Evolutionary conservation across 164 flowering plant species (phyloP), one percentile per base, ranked within the genome.

Genomic region (Magnolia kwangsiensis): DNA sequence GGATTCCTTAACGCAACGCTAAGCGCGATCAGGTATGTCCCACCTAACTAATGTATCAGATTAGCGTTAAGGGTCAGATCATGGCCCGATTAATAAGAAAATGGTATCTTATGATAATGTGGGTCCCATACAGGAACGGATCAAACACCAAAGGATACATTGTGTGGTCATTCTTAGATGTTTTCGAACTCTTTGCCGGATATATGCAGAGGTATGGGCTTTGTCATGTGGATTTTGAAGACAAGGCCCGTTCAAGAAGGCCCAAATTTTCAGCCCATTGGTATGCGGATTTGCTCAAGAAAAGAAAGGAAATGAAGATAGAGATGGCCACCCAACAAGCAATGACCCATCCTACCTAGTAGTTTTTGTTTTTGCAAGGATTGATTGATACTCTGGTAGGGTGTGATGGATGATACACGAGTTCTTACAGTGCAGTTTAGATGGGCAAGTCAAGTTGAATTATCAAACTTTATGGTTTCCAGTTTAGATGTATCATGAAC

Each of bases 81-180:
- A 16, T 29, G 24, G 13, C 29, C 10, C 8, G 19, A 14, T 70
- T 49, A n/a, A 70, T 8, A 1, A 21, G 7, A 49, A 37, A 37
- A 49, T 70, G 8, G 2, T 19, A 49, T 18, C 13, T 8, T 5
- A 16, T 18, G 18, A 27, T 3, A 16, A 6, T 31, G 18, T n/a
- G 23, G 20, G 69, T 50, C 51, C 10, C 59, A 1, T 80, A 51
- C 29, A 87, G 90, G 80, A 82, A 85, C 71, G 89, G 90, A 74
- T 82, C 89, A 50, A 84, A 87, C 51, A 21, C 81, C 7, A 87
- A 76, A 79, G 89, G 87, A 14, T 88, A 85, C 75, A 80, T 87
- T 55, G n/a, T 66, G 27, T 88, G 89, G 91, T 85, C 91, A 19
- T 83, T 88, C 80, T 21, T 88, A 24, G 90, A 87, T 74, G 67